Base-by-base conservation (phyloP, 2,329 filamentous ascomycete species). In the Trichoderma sp. region DNA sequence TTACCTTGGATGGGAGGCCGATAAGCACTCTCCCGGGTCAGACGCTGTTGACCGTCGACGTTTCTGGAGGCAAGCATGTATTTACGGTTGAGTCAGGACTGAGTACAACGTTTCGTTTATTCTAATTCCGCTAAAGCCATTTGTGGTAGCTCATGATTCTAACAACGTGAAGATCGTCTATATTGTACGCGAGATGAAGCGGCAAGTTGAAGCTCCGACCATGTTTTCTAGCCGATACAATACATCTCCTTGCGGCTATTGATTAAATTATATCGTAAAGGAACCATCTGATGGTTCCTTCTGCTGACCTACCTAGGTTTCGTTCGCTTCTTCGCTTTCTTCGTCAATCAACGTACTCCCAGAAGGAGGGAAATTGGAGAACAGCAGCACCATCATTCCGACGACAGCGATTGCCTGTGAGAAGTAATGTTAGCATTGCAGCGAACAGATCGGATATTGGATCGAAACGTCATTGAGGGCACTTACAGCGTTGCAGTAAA, bases 401-500 rank as follows among this genome's bases (percentile, higher is more conserved):
- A 82, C 43, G 0, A 87, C 63, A 0, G 88, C 76, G 1, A 88
- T 79, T 0, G 79, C 84, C 82, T 84, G 12, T 2, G 10, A 3
- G 4, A 68, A 74, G 45, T 17, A 73, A n/a, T 0, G 47, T 14
- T 12, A 15, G 2, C 12, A 1, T 2, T 1, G 3, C 17, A n/a
- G 14, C 19, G 5, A 14, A 3, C 2, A 7, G n/a, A 26, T 26
- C n/a, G 5, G 19, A 19, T 10, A 10, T 2, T 10, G 15, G 12
- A 15, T 21, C 26, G 7, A 12, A n/a, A 7, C 2, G 5, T 10
- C 5, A 9, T 21, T 14, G 26, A 6, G 28, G 5, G 5, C 2
- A 56, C 83, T 70, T 71, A 85, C 85, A 5, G 86, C 88, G 70
- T 91, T 91, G 72, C 83, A 87, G 56, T 85, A 84, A 71, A 92